Conservation (phyloP, 345 rosid genomes). For the Odontarrhena argentea region DNA sequence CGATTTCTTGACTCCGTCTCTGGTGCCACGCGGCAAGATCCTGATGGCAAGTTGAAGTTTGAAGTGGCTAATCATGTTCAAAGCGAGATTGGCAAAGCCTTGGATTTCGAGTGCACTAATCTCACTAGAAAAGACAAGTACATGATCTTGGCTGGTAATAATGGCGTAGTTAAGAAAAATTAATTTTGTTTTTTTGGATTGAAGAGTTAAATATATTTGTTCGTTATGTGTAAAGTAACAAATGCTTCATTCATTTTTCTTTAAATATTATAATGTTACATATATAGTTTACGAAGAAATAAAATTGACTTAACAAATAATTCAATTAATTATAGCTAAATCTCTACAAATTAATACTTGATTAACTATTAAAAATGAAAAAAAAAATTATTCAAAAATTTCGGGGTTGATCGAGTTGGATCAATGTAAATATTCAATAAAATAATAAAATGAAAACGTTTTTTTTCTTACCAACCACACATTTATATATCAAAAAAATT, state of each 20-base stretch:
- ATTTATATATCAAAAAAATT: too few relatives aligned
- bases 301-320: background rate
- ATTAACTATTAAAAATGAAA: too few relatives aligned
- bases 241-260: conserved; percentile 26
- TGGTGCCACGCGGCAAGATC: conserved; percentile 37
- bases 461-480: too few relatives aligned
- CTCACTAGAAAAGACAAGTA: conserved; percentile 79
- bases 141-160: conserved; percentile 76
- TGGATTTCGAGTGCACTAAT: conserved; percentile 64
- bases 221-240: conserved; percentile 28
- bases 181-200: conserved; percentile 11
- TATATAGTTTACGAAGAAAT: background rate
- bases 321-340: background rate
- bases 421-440: too few relatives aligned
- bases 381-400: too few relatives aligned
- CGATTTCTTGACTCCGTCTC: conserved; percentile 50
- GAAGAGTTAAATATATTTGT: conserved; percentile 7
- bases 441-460: too few relatives aligned
- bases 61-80: conserved; percentile 73
- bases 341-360: too few relatives aligned
- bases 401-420: too few relatives aligned
- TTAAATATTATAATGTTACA: conserved; percentile 10
- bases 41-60: conserved; percentile 43
- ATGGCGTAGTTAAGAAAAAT: conserved; percentile 47
- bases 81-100: conserved; percentile 52